Conservation (phyloP, 257 asterid genomes). For the Ehretia macrophylla region DNA sequence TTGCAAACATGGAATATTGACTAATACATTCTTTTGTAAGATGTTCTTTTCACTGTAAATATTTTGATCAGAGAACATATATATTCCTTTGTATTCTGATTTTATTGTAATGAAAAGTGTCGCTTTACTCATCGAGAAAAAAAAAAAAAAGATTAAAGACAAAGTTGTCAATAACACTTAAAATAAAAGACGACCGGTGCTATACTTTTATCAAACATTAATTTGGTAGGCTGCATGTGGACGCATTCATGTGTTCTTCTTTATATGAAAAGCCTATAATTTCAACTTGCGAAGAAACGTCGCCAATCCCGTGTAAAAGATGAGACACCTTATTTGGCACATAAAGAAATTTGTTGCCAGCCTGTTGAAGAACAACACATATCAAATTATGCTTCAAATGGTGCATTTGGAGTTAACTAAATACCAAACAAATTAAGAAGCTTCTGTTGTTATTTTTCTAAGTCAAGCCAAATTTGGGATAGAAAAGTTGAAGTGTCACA, state of each 20-base stretch:
- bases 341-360: background rate
- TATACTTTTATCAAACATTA: too few relatives aligned
- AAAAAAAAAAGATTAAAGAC: too few relatives aligned
- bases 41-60: too few relatives aligned
- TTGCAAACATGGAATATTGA: too few relatives aligned
- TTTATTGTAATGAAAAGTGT: too few relatives aligned
- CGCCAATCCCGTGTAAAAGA: background rate
- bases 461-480: conserved; percentile 5
- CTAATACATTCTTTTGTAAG: too few relatives aligned
- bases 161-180: too few relatives aligned
- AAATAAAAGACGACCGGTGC: too few relatives aligned
- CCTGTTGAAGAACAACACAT: background rate
- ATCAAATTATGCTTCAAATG: too few relatives aligned
- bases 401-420: background rate
- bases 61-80: too few relatives aligned
- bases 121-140: too few relatives aligned
- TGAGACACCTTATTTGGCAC: background rate
- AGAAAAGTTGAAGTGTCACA: conserved; percentile 3
- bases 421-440: background rate
- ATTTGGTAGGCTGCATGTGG: background rate
- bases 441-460: background rate
- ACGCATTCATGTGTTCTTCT: background rate
- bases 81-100: too few relatives aligned
- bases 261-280: background rate
- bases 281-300: background rate